Evolutionary conservation across 345 rosid genomes (phyloP).

Genomic region (Syzygium aromaticum): DNA sequence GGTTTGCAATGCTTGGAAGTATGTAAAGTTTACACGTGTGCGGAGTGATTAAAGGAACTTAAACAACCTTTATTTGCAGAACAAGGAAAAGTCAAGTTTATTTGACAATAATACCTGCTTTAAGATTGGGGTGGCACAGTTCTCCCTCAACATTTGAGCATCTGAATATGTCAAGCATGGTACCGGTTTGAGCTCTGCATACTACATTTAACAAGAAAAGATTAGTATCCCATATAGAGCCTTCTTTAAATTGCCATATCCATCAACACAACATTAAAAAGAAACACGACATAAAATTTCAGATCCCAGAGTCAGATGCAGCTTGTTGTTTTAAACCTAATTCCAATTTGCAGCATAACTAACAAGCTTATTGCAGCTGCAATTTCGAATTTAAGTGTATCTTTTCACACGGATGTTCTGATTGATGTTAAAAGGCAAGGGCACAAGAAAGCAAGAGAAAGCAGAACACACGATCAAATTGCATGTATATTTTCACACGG

Average conservation of each 20-base stretch:
- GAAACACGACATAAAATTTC: neutral
- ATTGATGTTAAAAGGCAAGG: neutral
- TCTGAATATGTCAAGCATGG: constrained; percentile 78
- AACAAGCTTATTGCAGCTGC: neutral
- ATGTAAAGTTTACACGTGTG: neutral
- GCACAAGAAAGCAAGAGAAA: neutral
- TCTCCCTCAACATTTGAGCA: constrained; percentile 65
- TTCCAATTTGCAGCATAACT: neutral
- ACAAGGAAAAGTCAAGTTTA: neutral
- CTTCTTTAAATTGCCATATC: neutral
- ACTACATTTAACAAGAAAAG: constrained; percentile 31
- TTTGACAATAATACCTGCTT: constrained; percentile 51
- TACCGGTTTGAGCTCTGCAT: constrained; percentile 96
- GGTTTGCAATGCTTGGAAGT: neutral
- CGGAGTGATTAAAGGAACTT: neutral
- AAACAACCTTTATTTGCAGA: neutral
- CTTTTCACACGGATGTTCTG: neutral
- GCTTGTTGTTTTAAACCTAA: neutral
- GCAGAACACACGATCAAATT: neutral
- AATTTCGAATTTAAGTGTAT: neutral
- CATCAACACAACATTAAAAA: neutral
- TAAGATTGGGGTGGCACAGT: constrained; percentile 73
- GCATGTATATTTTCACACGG: too few relatives aligned
- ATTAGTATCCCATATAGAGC: neutral
- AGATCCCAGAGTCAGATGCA: neutral